Evolutionary conservation across 2,329 filamentous ascomycete species (phyloP), one percentile per base, ranked within the genome.

Genomic region (Boeremia exigua): DNA sequence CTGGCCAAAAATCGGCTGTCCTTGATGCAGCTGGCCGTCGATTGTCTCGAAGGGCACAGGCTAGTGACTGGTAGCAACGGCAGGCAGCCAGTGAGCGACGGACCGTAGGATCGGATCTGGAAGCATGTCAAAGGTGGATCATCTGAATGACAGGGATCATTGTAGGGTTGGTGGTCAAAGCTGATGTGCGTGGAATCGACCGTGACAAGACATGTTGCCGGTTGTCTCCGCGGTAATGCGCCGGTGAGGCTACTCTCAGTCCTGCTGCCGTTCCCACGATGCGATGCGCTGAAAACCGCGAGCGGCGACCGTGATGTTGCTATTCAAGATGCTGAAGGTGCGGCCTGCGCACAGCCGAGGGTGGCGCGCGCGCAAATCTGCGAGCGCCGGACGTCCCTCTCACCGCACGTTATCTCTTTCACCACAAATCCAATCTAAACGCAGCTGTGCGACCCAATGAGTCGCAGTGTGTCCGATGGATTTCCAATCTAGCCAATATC

Each of bases 361-460:
- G 40, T 36, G 49, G 37, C 34, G 54, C 53, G 48, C 50, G 56
- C 47, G 36, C 43, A 54, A 56, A 38, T 23, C 17, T 19, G 50
- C 51, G 36, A 54, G 17, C 54, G 43, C 29, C 56, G 43, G 44
- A 46, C 54, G 61, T 65, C 65, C 66, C 68, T 69, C 68, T 71
- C 70, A 72, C 69, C 62, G 63, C 67, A 69, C 69, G 67, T 66
- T 69, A 69, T 66, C 65, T 67, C 67, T 64, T 61, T 62, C 65
- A 61, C 64, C 67, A 67, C 69, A 68, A 65, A 70, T 68, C 53
- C 72, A 74, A 74, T 74, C 69, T 72, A 72, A 72, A 65, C 63
- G 66, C 58, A 63, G 67, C 64, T 72, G 72, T 75, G 68, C 73
- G 62, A 75, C 67, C 71, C 73, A 72, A 74, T 75, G 72, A 72